phyloP scores from a whole-genome alignment of 805 yeast species.

The Candida tammaniensis region DNA sequence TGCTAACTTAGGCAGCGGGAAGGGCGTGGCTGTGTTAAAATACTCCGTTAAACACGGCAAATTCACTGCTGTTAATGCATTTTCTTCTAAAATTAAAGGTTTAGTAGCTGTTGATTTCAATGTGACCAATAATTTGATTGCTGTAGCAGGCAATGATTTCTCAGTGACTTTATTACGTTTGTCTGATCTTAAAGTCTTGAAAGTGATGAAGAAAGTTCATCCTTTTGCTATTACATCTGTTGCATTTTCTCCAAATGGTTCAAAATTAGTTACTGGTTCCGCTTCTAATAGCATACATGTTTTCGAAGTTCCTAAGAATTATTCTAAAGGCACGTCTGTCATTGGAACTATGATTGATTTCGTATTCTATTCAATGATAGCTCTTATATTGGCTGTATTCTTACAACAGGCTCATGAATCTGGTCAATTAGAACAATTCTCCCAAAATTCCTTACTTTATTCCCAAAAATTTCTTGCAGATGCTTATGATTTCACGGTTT shows the following conservation, averaged over 20 bases:
- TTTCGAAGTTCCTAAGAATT: constrained; percentile 53
- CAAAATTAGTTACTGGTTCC: constrained; percentile 65
- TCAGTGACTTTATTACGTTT: constrained; percentile 58
- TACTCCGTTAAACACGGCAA: constrained; percentile 42
- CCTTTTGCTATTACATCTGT: constrained; percentile 75
- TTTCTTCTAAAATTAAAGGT: constrained; percentile 51
- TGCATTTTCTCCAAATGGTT: constrained; percentile 65
- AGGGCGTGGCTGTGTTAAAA: constrained; percentile 46
- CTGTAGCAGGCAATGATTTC: constrained; percentile 63
- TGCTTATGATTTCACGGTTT: constrained; percentile 19
- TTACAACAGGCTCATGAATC: constrained; percentile 34
- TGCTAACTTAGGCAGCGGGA: constrained; percentile 26
- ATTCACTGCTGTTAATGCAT: constrained; percentile 38
- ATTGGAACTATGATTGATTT: constrained; percentile 33
- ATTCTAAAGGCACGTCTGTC: constrained; percentile 38
- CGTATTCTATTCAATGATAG: constrained; percentile 30
- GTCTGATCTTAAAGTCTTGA: constrained; percentile 49
- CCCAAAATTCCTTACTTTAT: constrained; percentile 3
- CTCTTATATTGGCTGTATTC: constrained; percentile 28
- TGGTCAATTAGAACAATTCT: constrained; percentile 30
- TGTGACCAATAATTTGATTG: constrained; percentile 41
- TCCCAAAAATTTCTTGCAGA: constrained; percentile 3
- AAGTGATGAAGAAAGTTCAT: constrained; percentile 61
- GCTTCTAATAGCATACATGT: constrained; percentile 75
- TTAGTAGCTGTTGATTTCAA: constrained; percentile 52